Base-by-base conservation (phyloP, 2,329 filamentous ascomycete genomes). In the Trichoderma simmonsii region DNA sequence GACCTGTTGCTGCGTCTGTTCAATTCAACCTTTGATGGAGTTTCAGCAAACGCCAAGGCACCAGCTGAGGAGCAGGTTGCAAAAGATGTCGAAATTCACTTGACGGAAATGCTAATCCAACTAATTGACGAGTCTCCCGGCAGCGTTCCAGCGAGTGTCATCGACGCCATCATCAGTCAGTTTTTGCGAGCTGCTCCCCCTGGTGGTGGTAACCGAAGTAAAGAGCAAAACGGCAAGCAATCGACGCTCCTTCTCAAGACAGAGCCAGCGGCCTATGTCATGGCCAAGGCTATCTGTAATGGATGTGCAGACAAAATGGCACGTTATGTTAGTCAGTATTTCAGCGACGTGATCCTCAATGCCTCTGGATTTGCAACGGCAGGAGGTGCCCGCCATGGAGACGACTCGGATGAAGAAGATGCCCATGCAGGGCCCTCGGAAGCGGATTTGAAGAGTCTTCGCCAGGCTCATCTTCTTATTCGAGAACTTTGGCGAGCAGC, bases 221-320 rank as follows among this genome's bases (percentile, higher is more conserved):
- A 89, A 77, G 86, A 89, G 36, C 79, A 90, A 11, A 93, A 95
- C 77, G 89, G 90, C 56, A 94, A 90, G 77, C 95, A 97, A 79
- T 93, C 91, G 1, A 97, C 93, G 0, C 86, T 97, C 21, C 85
- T 93, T n/a, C 85, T 93, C 68, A 97, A 97, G 78, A 92, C 96
- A 74, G 92, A 97, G 71, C 95, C 96, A 1, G 90, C 94, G 18
- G 95, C 96, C 1, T 99, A 99, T 83, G 92, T 96, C 79, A 97
- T 98, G 92, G 95, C 96, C 26, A 97, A 97, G 82, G 93, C 93
- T 3, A 91, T 99, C 59, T 99, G 96, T 84, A 96, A 94, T 77
- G 89, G 89, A 21, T 97, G 91, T 76, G 90, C 93, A 1, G 95
- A 98, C 76, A 97, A 97, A 82, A 98, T 99, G 95, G 92, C 94